Conservation (phyloP, 768 basidiomycete species). For the Pisolithus microcarpus region DNA sequence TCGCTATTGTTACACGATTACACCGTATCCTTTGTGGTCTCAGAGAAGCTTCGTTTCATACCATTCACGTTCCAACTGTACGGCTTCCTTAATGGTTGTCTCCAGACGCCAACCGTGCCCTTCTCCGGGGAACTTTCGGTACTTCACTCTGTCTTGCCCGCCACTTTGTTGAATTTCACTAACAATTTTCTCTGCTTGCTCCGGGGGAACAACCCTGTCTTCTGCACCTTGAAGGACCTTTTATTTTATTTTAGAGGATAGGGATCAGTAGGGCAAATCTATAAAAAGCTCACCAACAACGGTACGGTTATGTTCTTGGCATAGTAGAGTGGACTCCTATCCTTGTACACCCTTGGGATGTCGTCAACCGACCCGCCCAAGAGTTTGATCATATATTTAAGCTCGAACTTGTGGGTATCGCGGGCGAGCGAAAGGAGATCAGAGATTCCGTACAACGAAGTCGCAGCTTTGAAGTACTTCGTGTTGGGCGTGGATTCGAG, state of each 20-base stretch:
- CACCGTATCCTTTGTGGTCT: too few species aligned
- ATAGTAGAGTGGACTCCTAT: conserved; percentile 48
- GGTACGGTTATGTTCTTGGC: conserved; percentile 55
- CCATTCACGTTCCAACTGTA: conserved; percentile 27
- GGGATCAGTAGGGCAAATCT: too few species aligned
- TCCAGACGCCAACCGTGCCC: conserved; percentile 31
- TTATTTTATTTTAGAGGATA: not conserved
- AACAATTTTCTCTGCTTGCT: conserved; percentile 38
- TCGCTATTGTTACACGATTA: too few species aligned
- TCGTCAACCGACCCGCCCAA: conserved; percentile 45
- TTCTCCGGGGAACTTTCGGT: conserved; percentile 34
- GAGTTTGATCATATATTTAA: conserved; percentile 47
- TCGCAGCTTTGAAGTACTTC: conserved; percentile 49
- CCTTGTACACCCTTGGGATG: conserved; percentile 44
- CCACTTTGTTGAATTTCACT: not conserved
- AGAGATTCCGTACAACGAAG: conserved; percentile 50
- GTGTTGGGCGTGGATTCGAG: conserved; percentile 45
- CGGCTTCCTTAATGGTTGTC: conserved; percentile 24
- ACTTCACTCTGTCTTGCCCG: conserved; percentile 14
- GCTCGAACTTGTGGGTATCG: conserved; percentile 66
- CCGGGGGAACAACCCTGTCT: conserved; percentile 59
- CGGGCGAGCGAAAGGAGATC: conserved; percentile 49
- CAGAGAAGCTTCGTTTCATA: conserved; percentile 20
- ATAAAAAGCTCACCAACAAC: conserved; percentile 43
- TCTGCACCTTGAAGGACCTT: conserved; percentile 58